Conservation (phyloP, 2,329 filamentous ascomycete genomes). For the Sordariomycetes sp. region DNA sequence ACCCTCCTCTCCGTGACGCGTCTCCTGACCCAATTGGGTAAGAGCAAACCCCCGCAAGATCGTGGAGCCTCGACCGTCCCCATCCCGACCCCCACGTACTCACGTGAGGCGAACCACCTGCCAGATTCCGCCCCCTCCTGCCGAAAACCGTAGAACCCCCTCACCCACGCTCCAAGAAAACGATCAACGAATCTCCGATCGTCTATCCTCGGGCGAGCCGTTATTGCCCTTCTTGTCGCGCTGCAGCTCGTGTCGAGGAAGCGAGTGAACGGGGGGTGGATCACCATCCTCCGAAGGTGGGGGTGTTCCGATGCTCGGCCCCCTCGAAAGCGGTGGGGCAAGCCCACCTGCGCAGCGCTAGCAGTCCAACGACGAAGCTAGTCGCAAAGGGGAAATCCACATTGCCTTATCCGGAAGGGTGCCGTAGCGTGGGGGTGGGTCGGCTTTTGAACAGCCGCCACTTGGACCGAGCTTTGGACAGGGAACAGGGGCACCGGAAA, state of each 20-base stretch:
- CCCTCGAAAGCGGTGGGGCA: neutral
- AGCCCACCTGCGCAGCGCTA: neutral
- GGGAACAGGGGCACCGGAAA: no score
- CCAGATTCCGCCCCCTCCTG: neutral
- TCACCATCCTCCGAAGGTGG: neutral
- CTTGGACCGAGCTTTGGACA: no score
- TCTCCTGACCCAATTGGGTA: neutral
- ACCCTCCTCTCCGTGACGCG: neutral
- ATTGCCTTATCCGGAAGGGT: no score
- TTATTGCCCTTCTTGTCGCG: slow-evolving; percentile 1
- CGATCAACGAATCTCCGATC: neutral
- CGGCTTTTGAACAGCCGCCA: no score
- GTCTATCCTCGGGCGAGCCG: neutral
- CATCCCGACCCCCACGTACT: neutral
- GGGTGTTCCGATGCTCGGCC: neutral
- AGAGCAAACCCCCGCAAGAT: neutral
- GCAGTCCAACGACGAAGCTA: neutral
- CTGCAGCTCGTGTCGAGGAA: neutral
- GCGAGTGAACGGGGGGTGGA: neutral
- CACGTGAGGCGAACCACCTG: slow-evolving; percentile 1
- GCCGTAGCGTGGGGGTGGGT: no score
- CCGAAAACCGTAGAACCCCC: neutral
- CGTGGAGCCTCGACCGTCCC: neutral
- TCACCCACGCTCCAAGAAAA: neutral
- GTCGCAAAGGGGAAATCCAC: neutral